A percentile compares a stretch with the other conserved stretches of the same genome.
phyloP scores from a whole-genome alignment of 768 basidiomycete species.

The Fistulinella prunicolor region DNA sequence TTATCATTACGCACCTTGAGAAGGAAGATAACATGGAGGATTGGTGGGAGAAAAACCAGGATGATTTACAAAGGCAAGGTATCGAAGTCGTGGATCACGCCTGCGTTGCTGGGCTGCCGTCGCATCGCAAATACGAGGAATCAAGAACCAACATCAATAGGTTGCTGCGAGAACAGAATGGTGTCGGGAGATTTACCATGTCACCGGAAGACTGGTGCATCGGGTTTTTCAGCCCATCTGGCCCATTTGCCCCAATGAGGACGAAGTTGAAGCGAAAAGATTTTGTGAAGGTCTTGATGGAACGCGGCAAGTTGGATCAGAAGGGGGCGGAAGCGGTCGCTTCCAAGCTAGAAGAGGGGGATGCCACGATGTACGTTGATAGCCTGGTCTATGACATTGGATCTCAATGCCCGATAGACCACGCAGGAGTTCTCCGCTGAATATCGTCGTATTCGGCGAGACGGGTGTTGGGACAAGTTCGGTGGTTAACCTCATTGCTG shows the following conservation, averaged over 20 bases:
- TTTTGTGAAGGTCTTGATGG: conserved; percentile 23
- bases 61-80: conserved; percentile 21
- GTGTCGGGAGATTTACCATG: conserved; percentile 23
- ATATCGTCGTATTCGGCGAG: conserved; percentile 45
- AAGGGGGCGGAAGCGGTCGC: conserved; percentile 23
- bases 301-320: conserved; percentile 26
- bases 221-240: conserved; percentile 24
- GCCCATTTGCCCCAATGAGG: conserved; percentile 22
- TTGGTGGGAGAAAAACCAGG: conserved; percentile 33
- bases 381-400: neutral
- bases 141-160: conserved; percentile 18
- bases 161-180: conserved; percentile 13
- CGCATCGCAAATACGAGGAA: conserved; percentile 26
- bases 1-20: conserved; percentile 41
- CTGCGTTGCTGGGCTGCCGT: conserved; percentile 34
- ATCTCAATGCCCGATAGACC: conserved; percentile 13
- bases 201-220: conserved; percentile 23
- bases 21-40: conserved; percentile 32
- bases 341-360: conserved; percentile 10
- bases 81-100: conserved; percentile 31
- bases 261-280: conserved; percentile 22
- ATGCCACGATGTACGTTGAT: neutral
- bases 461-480: conserved; percentile 10
- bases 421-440: conserved; percentile 25
- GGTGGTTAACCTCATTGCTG: conserved; percentile 16